These are phyloP conservation scores for Adansonia gregorii DNA, from an alignment of 441 rosid genomes.

Conservation along the genomic window DNA sequence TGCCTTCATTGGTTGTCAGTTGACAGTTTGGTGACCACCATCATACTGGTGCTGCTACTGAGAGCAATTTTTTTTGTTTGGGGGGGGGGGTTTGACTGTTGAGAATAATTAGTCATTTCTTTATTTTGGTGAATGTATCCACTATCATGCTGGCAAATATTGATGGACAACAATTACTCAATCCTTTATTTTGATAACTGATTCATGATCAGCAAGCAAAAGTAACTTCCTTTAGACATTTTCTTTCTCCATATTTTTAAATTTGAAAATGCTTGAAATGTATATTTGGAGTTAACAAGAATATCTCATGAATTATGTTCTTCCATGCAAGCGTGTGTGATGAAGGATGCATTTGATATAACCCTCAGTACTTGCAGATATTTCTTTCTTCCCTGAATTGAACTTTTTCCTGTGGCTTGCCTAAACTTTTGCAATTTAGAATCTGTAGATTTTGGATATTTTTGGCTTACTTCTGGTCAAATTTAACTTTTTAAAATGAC, in stretches of 20 bases:
- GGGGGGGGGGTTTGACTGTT: not conserved
- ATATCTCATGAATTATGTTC: not conserved
- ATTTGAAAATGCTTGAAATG: not conserved
- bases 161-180: not conserved
- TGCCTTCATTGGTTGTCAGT: not conserved
- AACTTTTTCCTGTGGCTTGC: not conserved
- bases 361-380: not conserved
- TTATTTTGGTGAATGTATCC: not conserved
- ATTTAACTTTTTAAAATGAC: conserved; percentile 18
- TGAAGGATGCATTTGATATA: not conserved
- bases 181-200: not conserved
- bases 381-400: not conserved
- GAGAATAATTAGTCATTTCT: not conserved
- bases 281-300: not conserved
- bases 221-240: not conserved
- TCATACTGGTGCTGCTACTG: not conserved
- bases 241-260: not conserved
- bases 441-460: not conserved
- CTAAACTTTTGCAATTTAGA: not conserved
- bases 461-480: not conserved
- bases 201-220: not conserved
- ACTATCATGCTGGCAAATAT: not conserved
- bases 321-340: not conserved
- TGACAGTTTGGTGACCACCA: not conserved
- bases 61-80: not conserved